Evolutionary conservation across 345 rosid genomes (phyloP).

Genomic region (Hibiscus mutabilis): DNA sequence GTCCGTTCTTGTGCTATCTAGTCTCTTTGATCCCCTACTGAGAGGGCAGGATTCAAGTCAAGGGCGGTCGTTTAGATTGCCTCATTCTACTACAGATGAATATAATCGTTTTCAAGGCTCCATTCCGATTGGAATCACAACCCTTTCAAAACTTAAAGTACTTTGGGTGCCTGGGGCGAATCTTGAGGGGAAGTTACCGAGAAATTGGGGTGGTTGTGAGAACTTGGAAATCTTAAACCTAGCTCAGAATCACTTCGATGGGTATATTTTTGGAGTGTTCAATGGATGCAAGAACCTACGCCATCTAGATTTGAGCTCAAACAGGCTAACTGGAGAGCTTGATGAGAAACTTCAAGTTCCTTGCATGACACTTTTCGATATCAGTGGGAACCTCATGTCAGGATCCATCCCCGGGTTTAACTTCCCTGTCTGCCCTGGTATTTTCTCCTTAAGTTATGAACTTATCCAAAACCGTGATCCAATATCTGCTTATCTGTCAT

Average conservation of each 20-base stretch:
- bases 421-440: conserved; percentile 13
- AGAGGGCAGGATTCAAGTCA: not conserved
- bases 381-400: conserved; percentile 25
- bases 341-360: conserved; percentile 22
- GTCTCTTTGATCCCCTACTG: not conserved
- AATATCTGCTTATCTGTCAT: conserved; percentile 21
- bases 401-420: conserved; percentile 29
- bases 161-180: conserved; percentile 29
- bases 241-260: conserved; percentile 25
- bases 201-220: conserved; percentile 25
- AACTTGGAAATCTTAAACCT: conserved; percentile 31
- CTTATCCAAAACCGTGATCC: not conserved
- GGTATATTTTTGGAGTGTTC: conserved; percentile 18
- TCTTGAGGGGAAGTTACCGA: conserved; percentile 20
- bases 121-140: conserved; percentile 21
- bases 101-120: conserved; percentile 28
- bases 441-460: not conserved
- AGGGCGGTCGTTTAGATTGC: not conserved
- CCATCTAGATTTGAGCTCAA: conserved; percentile 28
- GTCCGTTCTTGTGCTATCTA: conserved; percentile 29
- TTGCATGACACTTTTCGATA: conserved; percentile 30
- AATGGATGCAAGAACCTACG: conserved; percentile 21
- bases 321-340: conserved; percentile 22
- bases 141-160: conserved; percentile 23
- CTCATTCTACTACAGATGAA: conserved; percentile 9